Evolutionary conservation across 73 alveolate genomes (phyloP).

Genomic region (Symbiodinium pilosum): DNA sequence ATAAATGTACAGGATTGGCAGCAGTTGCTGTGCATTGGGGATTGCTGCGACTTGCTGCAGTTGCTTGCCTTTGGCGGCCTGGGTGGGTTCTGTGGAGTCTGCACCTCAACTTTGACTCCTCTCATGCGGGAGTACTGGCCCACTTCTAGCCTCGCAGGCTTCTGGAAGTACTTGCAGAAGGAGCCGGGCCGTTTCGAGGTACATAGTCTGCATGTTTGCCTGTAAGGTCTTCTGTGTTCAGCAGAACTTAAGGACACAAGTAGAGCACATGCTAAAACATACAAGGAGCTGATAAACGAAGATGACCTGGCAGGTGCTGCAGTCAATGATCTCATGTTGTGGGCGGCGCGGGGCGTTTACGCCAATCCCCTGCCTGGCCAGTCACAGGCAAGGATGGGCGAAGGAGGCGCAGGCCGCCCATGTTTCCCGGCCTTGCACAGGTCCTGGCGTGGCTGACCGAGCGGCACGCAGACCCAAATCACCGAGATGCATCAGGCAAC

Average conservation of each 20-base stretch:
- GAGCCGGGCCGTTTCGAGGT: no score
- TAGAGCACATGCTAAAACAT: not conserved
- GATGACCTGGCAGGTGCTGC: not conserved
- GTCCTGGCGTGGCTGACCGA: conserved; percentile 58
- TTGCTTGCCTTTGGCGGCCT: conserved; percentile 70
- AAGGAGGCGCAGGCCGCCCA: not conserved
- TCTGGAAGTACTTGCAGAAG: not conserved
- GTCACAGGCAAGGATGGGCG: not conserved
- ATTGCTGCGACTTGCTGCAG: conserved; percentile 18
- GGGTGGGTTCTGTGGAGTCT: conserved; percentile 84
- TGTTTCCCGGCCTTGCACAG: not conserved
- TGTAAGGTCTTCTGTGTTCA: no score
- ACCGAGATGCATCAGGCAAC: conserved; percentile 48
- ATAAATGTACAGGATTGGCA: no score
- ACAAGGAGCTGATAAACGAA: not conserved
- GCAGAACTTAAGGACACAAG: no score
- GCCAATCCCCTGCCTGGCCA: conserved; percentile 25
- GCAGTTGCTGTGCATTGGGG: not conserved
- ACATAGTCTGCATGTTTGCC: no score
- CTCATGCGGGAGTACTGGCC: no score
- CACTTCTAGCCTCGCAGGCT: not conserved
- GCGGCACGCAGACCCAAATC: conserved; percentile 23
- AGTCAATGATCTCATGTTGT: conserved; percentile 15
- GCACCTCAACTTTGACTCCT: not conserved
- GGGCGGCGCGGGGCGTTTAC: conserved; percentile 82